A percentile compares a stretch with the other conserved stretches of the same genome.
Evolutionary conservation across 345 rosid genomes (phyloP).

Genomic region (Citrus sp.): DNA sequence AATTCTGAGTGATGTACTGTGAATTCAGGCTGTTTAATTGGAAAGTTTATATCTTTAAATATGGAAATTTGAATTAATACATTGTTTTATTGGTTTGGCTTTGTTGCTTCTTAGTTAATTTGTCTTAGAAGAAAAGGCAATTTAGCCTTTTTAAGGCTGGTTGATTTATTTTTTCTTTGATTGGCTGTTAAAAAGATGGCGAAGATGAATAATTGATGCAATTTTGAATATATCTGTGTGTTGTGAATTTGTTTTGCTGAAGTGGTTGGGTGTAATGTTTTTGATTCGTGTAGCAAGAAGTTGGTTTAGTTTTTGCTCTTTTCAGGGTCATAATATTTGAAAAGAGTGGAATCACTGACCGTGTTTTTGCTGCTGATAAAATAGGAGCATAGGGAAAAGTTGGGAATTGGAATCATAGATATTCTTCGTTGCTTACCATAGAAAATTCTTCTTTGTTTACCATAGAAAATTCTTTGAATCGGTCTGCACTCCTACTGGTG

Average conservation of each 20-base stretch:
- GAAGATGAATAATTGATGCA: not conserved
- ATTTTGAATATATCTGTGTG: not conserved
- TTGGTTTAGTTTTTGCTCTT: not conserved
- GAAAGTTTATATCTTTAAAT: not conserved
- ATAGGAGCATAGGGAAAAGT: not conserved
- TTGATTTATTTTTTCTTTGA: not conserved
- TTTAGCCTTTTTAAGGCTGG: not conserved
- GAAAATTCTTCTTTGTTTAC: not conserved
- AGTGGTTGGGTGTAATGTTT: not conserved
- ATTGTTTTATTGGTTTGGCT: not conserved
- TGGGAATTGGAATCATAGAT: not conserved
- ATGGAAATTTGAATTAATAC: not conserved
- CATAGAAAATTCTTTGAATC: not conserved
- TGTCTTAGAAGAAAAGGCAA: not conserved
- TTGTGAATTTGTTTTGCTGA: not conserved
- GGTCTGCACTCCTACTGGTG: not conserved
- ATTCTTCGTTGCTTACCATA: not conserved
- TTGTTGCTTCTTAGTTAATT: not conserved
- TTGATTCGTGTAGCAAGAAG: not conserved
- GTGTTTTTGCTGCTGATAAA: not conserved
- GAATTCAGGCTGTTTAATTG: not conserved
- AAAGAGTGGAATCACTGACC: not conserved
- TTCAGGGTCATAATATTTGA: not conserved
- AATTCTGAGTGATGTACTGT: not conserved
- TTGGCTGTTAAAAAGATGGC: not conserved